A percentile compares a stretch with the other conserved stretches of the same genome.
Evolutionary conservation across 306 rosid genomes (phyloP).

Genomic region (Vachellia pachyceras): DNA sequence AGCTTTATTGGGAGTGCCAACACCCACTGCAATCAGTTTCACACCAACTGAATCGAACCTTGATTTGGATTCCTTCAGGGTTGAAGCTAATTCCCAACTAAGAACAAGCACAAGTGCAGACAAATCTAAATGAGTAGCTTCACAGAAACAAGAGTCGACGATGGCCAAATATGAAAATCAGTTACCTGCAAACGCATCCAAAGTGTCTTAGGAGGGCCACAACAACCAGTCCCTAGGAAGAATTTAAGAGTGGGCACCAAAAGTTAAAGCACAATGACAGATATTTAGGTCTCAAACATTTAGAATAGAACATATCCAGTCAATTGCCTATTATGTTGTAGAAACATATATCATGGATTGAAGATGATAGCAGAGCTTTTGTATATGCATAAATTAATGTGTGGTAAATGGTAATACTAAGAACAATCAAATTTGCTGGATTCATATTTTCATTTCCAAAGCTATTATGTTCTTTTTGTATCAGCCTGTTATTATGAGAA

Average conservation of each 20-base stretch:
- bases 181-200: constrained; percentile 91
- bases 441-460: neutral
- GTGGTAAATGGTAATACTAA: neutral
- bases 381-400: neutral
- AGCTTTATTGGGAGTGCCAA: constrained; percentile 82
- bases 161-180: constrained; percentile 28
- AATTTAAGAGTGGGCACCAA: constrained; percentile 1
- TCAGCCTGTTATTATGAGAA: neutral
- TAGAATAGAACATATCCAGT: neutral
- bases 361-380: neutral
- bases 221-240: constrained; percentile 76
- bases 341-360: neutral
- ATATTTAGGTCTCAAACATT: neutral
- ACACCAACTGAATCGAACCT: constrained; percentile 83
- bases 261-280: neutral
- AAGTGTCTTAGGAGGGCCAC: constrained; percentile 93
- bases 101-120: constrained; percentile 36
- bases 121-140: constrained; percentile 17
- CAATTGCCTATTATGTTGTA: neutral
- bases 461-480: neutral
- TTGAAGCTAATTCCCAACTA: constrained; percentile 84
- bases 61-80: constrained; percentile 68
- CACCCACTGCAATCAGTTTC: constrained; percentile 78
- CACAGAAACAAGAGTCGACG: constrained; percentile 24
- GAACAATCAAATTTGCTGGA: neutral